A percentile compares a stretch with the other conserved stretches of the same genome.
These are phyloP conservation scores for Eucalyptus cladocalyx DNA, from an alignment of 345 rosid genomes.

Conservation along the genomic window DNA sequence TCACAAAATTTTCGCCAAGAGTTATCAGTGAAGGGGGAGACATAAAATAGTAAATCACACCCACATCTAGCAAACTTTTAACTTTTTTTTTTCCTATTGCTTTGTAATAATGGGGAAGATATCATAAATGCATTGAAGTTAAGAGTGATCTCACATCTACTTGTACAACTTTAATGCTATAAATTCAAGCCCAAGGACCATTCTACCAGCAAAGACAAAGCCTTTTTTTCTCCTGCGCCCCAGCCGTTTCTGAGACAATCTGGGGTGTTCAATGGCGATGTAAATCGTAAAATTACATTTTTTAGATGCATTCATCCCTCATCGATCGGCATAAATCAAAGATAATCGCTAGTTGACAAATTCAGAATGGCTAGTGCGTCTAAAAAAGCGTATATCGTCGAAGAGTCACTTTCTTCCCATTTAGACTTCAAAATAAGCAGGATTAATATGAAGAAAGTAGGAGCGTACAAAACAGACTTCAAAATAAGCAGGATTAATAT, in stretches of 20 bases:
- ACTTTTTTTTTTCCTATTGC: neutral
- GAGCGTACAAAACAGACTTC: too few relatives aligned
- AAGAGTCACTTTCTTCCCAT: neutral
- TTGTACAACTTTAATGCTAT: neutral
- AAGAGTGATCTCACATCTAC: neutral
- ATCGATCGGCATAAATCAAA: neutral
- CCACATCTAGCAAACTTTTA: neutral
- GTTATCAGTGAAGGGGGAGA: neutral
- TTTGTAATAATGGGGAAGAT: neutral
- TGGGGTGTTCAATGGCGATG: neutral
- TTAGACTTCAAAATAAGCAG: neutral
- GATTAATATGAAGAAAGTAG: neutral
- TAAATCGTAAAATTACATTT: neutral
- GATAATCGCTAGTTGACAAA: neutral
- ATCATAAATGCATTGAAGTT: neutral
- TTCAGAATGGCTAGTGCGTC: neutral
- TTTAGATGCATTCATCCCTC: neutral
- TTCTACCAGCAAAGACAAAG: neutral
- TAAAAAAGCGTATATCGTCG: fast-evolving
- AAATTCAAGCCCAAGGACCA: neutral
- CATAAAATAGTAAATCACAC: neutral
- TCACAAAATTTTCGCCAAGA: neutral
- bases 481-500: neutral
- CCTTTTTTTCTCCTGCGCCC: neutral
- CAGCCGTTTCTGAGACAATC: neutral